A percentile compares a stretch with the other conserved stretches of the same genome.
Evolutionary conservation across 495 filamentous ascomycete genomes (phyloP).

Genomic region (Aspergillus campestris): DNA sequence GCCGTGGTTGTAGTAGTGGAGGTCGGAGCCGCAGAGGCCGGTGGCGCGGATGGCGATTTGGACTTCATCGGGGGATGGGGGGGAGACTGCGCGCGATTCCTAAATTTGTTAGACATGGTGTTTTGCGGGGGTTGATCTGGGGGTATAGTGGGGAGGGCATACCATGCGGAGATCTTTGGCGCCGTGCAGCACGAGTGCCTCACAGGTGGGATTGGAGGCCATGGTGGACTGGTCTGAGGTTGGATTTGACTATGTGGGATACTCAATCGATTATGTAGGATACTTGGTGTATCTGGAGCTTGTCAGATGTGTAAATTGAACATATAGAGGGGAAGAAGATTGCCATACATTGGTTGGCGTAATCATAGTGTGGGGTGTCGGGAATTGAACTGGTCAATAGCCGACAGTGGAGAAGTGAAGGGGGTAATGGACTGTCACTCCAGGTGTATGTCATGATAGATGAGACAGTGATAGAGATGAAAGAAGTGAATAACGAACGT

Average conservation of each 20-base stretch:
- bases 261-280: too few relatives aligned
- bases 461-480: too few relatives aligned
- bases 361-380: conserved; percentile 20
- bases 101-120: conserved; percentile 13
- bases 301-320: too few relatives aligned
- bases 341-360: neutral
- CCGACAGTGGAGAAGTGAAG: conserved; percentile 16
- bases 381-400: conserved; percentile 27
- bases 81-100: conserved; percentile 34
- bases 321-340: too few relatives aligned
- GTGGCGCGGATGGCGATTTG: conserved; percentile 69
- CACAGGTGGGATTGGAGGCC: conserved; percentile 23
- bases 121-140: neutral
- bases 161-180: conserved; percentile 60
- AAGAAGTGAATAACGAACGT: too few relatives aligned
- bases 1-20: conserved; percentile 79
- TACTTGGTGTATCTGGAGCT: too few relatives aligned
- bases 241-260: neutral
- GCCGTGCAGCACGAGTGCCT: conserved; percentile 63
- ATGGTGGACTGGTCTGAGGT: conserved; percentile 17
- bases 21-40: conserved; percentile 76
- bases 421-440: too few relatives aligned
- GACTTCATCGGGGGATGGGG: conserved; percentile 48
- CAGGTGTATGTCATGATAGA: too few relatives aligned
- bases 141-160: conserved; percentile 28